Evolutionary conservation across 2,329 filamentous ascomycete genomes (phyloP).

Genomic region (Dendrostoma leiphaemia): DNA sequence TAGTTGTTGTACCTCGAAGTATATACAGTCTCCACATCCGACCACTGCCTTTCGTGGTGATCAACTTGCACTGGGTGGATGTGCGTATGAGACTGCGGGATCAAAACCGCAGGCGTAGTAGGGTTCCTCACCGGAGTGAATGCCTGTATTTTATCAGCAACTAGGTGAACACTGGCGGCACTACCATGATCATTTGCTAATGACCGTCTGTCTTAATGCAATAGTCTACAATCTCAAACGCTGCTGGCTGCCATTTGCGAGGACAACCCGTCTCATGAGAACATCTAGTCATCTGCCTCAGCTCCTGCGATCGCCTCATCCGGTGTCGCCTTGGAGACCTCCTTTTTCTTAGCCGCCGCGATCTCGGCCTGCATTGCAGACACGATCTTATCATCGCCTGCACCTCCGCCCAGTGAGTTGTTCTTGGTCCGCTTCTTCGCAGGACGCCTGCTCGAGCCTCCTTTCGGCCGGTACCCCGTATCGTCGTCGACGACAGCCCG

Average conservation of each 20-base stretch:
- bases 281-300: conserved; percentile 5
- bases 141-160: too few species aligned
- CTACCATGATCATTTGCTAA: too few species aligned
- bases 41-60: too few species aligned
- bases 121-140: too few species aligned
- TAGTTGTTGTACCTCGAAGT: neutral
- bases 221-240: too few species aligned
- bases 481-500: conserved; percentile 52
- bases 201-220: too few species aligned
- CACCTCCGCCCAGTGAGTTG: conserved; percentile 5
- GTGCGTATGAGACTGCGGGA: too few species aligned
- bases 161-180: too few species aligned
- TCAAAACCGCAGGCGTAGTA: too few species aligned
- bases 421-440: conserved; percentile 62
- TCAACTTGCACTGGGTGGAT: too few species aligned
- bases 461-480: conserved; percentile 57
- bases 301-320: conserved; percentile 3
- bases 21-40: too few species aligned
- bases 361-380: conserved; percentile 2
- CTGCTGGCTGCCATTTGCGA: too few species aligned
- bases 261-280: neutral
- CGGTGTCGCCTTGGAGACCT: neutral
- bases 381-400: conserved; percentile 30
- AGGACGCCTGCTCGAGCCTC: conserved; percentile 48
- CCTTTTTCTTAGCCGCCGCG: conserved; percentile 6